A percentile compares a stretch with the other conserved stretches of the same genome.
Evolutionary conservation across 495 filamentous ascomycete species (phyloP).

Genomic region (Trichoderma gamsii): DNA sequence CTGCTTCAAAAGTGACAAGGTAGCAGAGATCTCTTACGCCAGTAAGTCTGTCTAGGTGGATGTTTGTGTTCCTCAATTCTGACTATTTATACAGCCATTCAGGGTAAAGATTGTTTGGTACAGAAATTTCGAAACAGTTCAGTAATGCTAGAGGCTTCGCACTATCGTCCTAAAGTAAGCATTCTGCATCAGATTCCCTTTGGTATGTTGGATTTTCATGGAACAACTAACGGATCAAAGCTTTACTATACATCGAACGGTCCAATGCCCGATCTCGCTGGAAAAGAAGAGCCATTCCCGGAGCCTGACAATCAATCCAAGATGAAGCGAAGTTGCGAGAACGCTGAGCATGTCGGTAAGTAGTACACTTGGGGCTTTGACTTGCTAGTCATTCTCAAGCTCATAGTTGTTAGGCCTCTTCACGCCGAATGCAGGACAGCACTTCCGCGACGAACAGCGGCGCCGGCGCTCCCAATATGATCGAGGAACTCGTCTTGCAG

Average conservation of each 20-base stretch:
- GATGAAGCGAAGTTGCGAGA: conserved; percentile 76
- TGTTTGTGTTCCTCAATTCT: conserved; percentile 14
- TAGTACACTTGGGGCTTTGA: conserved; percentile 13
- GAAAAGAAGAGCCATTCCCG: conserved; percentile 66
- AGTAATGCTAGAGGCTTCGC: conserved; percentile 78
- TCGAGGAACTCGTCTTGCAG: conserved; percentile 58
- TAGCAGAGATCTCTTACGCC: conserved; percentile 88
- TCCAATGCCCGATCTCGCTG: conserved; percentile 36
- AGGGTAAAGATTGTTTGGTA: conserved; percentile 82
- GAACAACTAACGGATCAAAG: conserved; percentile 28
- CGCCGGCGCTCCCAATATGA: conserved; percentile 72
- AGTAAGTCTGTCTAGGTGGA: conserved; percentile 50
- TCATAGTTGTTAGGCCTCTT: conserved; percentile 50
- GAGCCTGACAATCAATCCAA: conserved; percentile 75
- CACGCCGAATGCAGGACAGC: conserved; percentile 64
- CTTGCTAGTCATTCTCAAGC: neutral
- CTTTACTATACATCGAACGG: conserved; percentile 45
- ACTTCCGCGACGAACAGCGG: conserved; percentile 68
- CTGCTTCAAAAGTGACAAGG: conserved; percentile 74
- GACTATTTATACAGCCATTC: conserved; percentile 56
- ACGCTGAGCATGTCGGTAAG: conserved; percentile 78
- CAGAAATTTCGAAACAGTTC: conserved; percentile 95
- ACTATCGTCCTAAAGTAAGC: conserved; percentile 76
- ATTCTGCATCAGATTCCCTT: neutral
- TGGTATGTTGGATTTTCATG: neutral